Evolutionary conservation across 176 grass and related monocot genomes (phyloP), one percentile per base, ranked within the genome.

Genomic region (Cymbopogon citratus): DNA sequence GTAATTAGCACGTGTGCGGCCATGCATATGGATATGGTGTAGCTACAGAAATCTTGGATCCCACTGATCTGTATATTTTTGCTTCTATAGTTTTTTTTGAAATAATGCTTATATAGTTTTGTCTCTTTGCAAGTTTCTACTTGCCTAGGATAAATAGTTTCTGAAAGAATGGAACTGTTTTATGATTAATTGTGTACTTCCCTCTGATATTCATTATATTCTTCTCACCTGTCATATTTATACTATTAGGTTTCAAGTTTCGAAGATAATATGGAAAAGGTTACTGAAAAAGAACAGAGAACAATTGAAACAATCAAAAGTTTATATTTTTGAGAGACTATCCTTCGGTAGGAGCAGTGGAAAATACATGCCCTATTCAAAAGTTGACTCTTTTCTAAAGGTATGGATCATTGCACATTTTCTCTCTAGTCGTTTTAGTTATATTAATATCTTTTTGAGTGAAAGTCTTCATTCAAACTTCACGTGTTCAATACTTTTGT

Each of bases 351-450:
- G 80, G 52, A 87, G 70, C 66, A 71, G 85, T 74, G 90, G 91
- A 49, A 91, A 84, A 80, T 97, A 94, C 71, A 85, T 80, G 64
- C 85, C 91, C 13, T 97, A 97, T 75, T 74, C 90, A 44, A 97
- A 92, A 81, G 90, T 97, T 43, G 94, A 97, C 80, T 97, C 91
- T 27, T 97, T 94, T 85, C 71, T 94, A 38, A 97, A 97, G 92
- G 94, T 97, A 89, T 75, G 66, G 26, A 54, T 81, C 38, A 29
- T 60, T 77, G 39, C 31, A 52, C 29, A 12, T 80, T 66, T 48
- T 18, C 41, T 35, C 21, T 71, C 14, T 57, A 65, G 7, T 16
- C 2, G 29, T 10, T 15, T 57, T 15, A 4, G 10, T 39, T 28
- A 2, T 44, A 21, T 69, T 38, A 60, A 62, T 45, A 29, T 31